Conservation (phyloP, 352 stramenopile genomes). For the Detonula confervacea region DNA sequence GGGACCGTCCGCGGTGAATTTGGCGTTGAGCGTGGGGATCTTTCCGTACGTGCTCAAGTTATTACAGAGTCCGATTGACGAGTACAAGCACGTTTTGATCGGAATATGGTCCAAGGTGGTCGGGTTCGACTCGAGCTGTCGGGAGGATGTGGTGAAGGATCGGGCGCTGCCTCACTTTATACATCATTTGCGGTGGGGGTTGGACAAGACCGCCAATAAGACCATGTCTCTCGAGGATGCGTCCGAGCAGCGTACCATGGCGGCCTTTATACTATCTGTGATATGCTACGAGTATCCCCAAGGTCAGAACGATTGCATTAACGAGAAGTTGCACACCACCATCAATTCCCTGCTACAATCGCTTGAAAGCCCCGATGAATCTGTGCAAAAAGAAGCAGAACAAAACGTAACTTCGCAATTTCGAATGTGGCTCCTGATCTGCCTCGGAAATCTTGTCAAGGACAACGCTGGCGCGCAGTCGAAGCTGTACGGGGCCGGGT, state of each 20-base stretch:
- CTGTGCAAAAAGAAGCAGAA: conserved; percentile 66
- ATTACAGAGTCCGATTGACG: conserved; percentile 92
- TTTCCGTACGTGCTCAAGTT: conserved; percentile 99
- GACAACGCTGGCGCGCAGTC: conserved; percentile 90
- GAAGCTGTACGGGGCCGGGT: conserved; percentile 86
- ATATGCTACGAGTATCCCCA: conserved; percentile 92
- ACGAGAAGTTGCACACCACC: conserved; percentile 87
- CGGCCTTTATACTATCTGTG: conserved; percentile 94
- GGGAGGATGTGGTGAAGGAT: conserved; percentile 96
- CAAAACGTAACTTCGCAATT: conserved; percentile 71
- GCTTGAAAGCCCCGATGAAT: conserved; percentile 53
- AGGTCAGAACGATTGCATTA: conserved; percentile 92
- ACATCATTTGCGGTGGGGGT: conserved; percentile 87
- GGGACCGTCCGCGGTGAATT: conserved; percentile 87
- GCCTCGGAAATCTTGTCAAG: conserved; percentile 94
- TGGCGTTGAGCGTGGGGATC: conserved; percentile 93
- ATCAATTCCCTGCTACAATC: conserved; percentile 81
- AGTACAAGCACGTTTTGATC: conserved; percentile 95
- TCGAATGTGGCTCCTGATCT: conserved; percentile 90
- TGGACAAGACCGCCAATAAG: neutral
- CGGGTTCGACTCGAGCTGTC: conserved; percentile 94
- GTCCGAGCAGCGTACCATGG: conserved; percentile 93
- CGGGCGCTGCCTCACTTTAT: conserved; percentile 96
- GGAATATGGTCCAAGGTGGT: conserved; percentile 95
- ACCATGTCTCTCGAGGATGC: conserved; percentile 73